Evolutionary conservation across 108 stramenopile genomes (phyloP).

Genomic region (Nannochloropsis oceanica): DNA sequence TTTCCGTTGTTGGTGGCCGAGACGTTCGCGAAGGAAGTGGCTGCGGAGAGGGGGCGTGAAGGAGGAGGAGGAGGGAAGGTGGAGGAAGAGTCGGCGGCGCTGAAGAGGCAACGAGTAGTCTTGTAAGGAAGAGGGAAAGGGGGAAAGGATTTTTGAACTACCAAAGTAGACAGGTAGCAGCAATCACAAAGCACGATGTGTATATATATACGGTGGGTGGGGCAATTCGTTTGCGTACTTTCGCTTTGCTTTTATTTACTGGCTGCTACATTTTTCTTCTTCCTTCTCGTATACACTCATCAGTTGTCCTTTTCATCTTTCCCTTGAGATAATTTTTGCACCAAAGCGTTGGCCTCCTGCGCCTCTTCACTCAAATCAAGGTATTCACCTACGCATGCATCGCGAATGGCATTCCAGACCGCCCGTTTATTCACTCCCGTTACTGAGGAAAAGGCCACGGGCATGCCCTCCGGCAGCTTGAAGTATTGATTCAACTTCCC

Average conservation of each 20-base stretch:
- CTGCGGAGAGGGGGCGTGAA: conserved; percentile 51
- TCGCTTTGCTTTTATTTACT: too few species aligned
- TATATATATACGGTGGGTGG: too few species aligned
- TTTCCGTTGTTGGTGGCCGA: conserved; percentile 90
- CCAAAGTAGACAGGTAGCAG: background rate
- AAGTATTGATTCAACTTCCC: conserved; percentile 7
- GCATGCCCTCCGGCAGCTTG: conserved; percentile 19
- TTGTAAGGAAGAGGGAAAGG: background rate
- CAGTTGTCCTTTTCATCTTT: background rate
- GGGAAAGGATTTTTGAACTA: background rate
- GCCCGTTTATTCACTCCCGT: conserved; percentile 28
- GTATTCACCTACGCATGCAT: conserved; percentile 3
- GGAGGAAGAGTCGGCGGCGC: background rate
- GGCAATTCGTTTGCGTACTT: too few species aligned
- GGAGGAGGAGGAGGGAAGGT: conserved; percentile 34
- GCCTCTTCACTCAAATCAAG: background rate
- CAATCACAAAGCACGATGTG: too few species aligned
- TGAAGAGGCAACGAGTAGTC: background rate
- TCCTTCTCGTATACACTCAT: background rate
- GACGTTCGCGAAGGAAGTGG: conserved; percentile 89
- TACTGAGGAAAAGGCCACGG: conserved; percentile 22
- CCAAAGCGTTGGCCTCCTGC: too few species aligned
- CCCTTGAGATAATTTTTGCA: too few species aligned
- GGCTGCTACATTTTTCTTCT: background rate
- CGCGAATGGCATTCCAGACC: conserved; percentile 25